A percentile compares a stretch with the other conserved stretches of the same genome.
Conservation (phyloP, 257 asterid species). For the Nicotiana attenuata region DNA sequence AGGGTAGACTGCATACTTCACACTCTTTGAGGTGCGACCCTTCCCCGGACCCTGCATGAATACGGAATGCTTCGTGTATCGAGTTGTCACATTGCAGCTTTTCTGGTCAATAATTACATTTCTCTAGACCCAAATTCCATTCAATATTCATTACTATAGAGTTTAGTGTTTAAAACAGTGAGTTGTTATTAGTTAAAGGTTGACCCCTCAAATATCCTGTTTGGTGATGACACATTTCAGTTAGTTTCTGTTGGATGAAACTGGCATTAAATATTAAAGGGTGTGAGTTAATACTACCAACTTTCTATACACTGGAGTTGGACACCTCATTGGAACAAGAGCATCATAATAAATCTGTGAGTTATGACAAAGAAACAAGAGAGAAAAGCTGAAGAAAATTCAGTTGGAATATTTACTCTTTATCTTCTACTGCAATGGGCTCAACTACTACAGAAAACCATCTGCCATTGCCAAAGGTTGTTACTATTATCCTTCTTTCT, state of each 20-base stretch:
- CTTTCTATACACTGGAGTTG: not conserved
- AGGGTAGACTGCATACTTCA: too few species aligned
- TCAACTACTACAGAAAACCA: not conserved
- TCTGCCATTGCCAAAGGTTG: not conserved
- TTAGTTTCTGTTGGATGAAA: not conserved
- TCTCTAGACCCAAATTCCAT: not conserved
- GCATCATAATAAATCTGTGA: not conserved
- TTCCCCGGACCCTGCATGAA: too few species aligned
- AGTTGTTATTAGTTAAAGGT: not conserved
- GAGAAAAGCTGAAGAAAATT: not conserved
- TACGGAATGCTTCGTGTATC: too few species aligned
- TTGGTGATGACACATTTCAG: slow-evolving; percentile 2
- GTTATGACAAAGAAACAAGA: not conserved
- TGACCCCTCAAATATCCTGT: not conserved
- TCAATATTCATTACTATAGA: not conserved
- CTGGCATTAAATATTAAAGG: not conserved
- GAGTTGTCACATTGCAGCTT: not conserved
- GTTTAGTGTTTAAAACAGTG: not conserved
- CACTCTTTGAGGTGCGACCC: too few species aligned
- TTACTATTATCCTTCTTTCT: not conserved
- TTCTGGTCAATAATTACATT: not conserved
- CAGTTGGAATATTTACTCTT: not conserved
- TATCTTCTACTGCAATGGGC: not conserved
- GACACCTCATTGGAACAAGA: not conserved
- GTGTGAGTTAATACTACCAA: not conserved